A percentile compares a stretch with the other conserved stretches of the same genome.
phyloP scores from a whole-genome alignment of 345 rosid species.

The Turritis glabra region DNA sequence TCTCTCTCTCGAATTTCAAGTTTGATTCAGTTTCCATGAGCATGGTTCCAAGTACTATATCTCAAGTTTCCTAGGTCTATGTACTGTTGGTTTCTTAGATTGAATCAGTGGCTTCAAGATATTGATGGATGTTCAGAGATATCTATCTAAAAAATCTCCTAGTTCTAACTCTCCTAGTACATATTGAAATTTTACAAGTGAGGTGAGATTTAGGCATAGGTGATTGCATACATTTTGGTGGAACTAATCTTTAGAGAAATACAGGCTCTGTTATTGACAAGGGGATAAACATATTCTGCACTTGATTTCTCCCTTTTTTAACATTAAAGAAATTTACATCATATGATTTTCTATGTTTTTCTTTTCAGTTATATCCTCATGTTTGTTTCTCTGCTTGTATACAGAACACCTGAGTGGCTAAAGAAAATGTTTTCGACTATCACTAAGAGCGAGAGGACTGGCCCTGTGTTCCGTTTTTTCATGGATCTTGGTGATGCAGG shows the following conservation, averaged over 20 bases:
- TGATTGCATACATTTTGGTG: not conserved
- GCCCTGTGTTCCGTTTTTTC: slow-evolving; percentile 90
- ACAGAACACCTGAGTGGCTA: slow-evolving; percentile 89
- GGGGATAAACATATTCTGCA: not conserved
- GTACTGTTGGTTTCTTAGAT: not conserved
- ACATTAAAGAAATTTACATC: not conserved
- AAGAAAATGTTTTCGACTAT: slow-evolving; percentile 79
- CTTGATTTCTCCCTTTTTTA: not conserved
- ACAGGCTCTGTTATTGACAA: too few species aligned
- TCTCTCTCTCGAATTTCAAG: not conserved
- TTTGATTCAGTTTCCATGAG: slow-evolving; percentile 8
- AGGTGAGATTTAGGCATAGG: not conserved
- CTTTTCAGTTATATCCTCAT: not conserved
- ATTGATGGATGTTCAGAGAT: not conserved
- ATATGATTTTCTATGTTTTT: not conserved
- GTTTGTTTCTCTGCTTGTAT: slow-evolving; percentile 25
- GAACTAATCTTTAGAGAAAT: not conserved
- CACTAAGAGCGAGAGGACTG: slow-evolving; percentile 82
- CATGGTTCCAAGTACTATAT: not conserved
- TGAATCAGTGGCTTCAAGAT: not conserved
- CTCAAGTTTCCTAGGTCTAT: not conserved
- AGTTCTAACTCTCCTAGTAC: too few species aligned
- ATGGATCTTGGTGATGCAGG: slow-evolving; percentile 99
- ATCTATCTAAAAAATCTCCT: too few species aligned
- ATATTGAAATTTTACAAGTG: too few species aligned